Base-by-base conservation (phyloP, 1,284 basidiomycete species). In the Exobasidium cylindrosporum region DNA sequence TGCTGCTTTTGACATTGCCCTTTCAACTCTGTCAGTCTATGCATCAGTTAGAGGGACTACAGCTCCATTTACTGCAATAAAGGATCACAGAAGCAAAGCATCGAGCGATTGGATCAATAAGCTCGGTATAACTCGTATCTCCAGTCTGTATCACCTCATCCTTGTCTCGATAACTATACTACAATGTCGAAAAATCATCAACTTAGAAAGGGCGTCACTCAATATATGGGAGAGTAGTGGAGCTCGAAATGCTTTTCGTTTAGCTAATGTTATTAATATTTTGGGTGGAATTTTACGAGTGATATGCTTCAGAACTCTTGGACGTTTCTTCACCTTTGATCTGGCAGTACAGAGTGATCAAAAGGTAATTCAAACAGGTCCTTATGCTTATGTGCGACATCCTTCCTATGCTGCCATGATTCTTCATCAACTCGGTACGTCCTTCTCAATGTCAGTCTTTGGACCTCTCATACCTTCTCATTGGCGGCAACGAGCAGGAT, bases 331-430 rank as follows among this genome's bases (percentile, higher is more conserved):
- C 29, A 58, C 57, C 2, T 58, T 58, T 32, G 57, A 58, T 21
- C n/a, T 58, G 4, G 11, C 35, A 13, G 45, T 58, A 31, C 57
- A 49, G 24, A 11, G 14, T 11, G 57, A 29, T 49, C 57, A 58
- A 30, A 58, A 58, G 57, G 46, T 58, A 26, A 54, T 58, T n/a
- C 28, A 49, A 30, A 58, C 13, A 3, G 57, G 57, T 30, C 57
- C 57, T 21, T 58, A 58, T 52, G 57, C 57, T n/a, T 58, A 29
- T 52, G 57, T 58, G n/a, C 21, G 57, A 24, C 57, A 58, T 47
- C 57, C 57, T 17, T 58, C 57, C 11, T 58, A 58, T 40, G 52
- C 57, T 11, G 57, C 40, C 23, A 58, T 58, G 21, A 23, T 58
- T 11, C 17, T 58, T 4, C 23, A 13, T 21, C 4, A 5, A 24